Evolutionary conservation across 202 grass and related monocot genomes (phyloP), one percentile per base, ranked within the genome.

Genomic region (Elaeis oleifera): DNA sequence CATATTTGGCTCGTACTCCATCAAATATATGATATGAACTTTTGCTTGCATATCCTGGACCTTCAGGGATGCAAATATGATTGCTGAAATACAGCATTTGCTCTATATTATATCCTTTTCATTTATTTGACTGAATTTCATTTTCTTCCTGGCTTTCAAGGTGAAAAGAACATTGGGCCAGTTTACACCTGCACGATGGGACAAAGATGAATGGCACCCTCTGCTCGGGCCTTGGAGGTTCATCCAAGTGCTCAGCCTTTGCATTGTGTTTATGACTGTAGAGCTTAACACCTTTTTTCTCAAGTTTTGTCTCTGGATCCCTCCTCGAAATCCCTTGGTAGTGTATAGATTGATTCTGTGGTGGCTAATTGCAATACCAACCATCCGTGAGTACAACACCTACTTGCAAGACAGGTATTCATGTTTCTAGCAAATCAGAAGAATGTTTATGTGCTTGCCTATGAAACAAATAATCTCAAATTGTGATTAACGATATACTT

Each of bases 281-380:
- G 94, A 99, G 51, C 78, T 99, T 23, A 99, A 92, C 78, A 99
- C 94, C 23, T 99, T 99, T 71, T 99, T 99, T 71, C 84, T 99
- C 56, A 99, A 99, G 59, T 99, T 99, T 67, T 89, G 85, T 75
- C 85, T 99, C 39, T 99, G 94, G 94, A 84, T 94, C 72, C 94
- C 94, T 64, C 94, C 94, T 0, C 75, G 73, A 59, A 99, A 99
- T 23, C 94, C 94, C 6, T 81, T 99, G 54, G 80, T 99, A 67
- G 64, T 86, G 17, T 99, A 99, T 68, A 80, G 94, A 28, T 61
- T 99, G 57, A 69, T 99, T 54, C 88, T 99, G 58, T 99, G 94
- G 94, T 99, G 94, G 94, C 73, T 99, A 54, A 88, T 99, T 73
- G 94, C 94, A 0, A 99, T 99, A 77, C 94, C 94, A 39, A 99